Evolutionary conservation across 495 filamentous ascomycete species (phyloP).

Genomic region (Chaetomidium leptoderma): DNA sequence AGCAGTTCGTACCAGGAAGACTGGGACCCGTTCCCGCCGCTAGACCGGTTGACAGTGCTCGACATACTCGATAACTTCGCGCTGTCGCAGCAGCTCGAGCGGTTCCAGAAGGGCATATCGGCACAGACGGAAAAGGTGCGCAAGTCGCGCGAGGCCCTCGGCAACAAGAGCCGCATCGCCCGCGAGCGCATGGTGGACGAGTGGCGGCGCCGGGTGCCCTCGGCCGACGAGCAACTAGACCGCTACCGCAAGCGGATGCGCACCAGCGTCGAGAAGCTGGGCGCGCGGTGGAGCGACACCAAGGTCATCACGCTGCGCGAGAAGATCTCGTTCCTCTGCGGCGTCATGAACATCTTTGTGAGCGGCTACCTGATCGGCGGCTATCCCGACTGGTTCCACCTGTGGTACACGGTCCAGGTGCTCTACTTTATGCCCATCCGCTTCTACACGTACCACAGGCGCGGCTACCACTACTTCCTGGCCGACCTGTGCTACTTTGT

Average conservation of each 20-base stretch:
- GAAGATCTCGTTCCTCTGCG: slow-evolving; percentile 93
- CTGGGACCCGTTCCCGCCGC: slow-evolving; percentile 76
- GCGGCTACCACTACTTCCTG: slow-evolving; percentile 94
- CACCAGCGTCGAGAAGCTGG: slow-evolving; percentile 78
- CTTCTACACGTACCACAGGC: slow-evolving; percentile 81
- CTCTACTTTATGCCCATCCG: slow-evolving; percentile 95
- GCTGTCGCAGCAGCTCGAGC: slow-evolving; percentile 81
- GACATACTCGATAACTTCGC: slow-evolving; percentile 93
- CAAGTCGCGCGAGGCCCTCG: slow-evolving; percentile 71
- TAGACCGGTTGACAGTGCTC: slow-evolving; percentile 89
- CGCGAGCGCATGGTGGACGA: slow-evolving; percentile 78
- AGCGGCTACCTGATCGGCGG: slow-evolving; percentile 91
- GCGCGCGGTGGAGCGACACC: slow-evolving; percentile 80
- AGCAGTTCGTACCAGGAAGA: slow-evolving; percentile 81
- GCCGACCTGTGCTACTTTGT: slow-evolving; percentile 98
- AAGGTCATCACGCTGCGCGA: slow-evolving; percentile 83
- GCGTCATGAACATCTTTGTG: slow-evolving; percentile 94
- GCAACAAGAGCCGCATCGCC: slow-evolving; percentile 43
- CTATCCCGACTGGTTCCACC: slow-evolving; percentile 78
- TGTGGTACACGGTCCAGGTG: slow-evolving; percentile 85
- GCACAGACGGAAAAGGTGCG: slow-evolving; percentile 82
- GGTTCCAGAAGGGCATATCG: slow-evolving; percentile 71
- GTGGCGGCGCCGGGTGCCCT: slow-evolving; percentile 75
- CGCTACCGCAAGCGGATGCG: slow-evolving; percentile 86
- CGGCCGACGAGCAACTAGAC: slow-evolving; percentile 86